Evolutionary conservation across 768 basidiomycete genomes (phyloP), one percentile per base, ranked within the genome.

Genomic region (Pulveroboletus frians): DNA sequence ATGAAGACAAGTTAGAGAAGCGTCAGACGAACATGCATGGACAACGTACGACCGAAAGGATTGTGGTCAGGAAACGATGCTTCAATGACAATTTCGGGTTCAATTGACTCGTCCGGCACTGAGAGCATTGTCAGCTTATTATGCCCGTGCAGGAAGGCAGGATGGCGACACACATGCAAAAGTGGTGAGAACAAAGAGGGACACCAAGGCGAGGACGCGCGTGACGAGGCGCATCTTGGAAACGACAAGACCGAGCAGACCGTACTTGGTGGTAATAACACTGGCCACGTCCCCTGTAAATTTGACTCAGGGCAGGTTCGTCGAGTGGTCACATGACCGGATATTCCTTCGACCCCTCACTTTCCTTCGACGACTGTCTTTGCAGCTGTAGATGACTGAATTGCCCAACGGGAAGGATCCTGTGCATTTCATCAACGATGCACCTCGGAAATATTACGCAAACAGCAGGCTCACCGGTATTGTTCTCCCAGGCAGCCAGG

Each of bases 331-430:
- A 63, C 51, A 40, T 64, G 57, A 54, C 40, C 38, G 9, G 37
- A 5, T 49, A 42, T 20, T 14, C 27, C 26, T 43, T 47, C 30
- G 34, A 43, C 46, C 58, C 47, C 54, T 75, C 81, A 3, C 53
- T 78, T 41, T 71, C 71, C 32, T 68, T 85, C 23, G 23, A 26
- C 6, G 23, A 26, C 23, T 26, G 23, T 8, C 2, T 52, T 20
- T 30, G 8, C 34, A 50, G 53, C 49, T 85, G 34, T 92, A 88
- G 89, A 71, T 88, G 43, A 78, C 92, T 50, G 89, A 92, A 62
- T 66, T 92, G 46, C 88, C 88, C 59, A 86, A 89, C 62, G 87
- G 84, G 13, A 72, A 73, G 34, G 90, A 92, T 65, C 87, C 76
- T 0, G 66, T 73, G 21, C 65, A 65, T 6, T 67, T 92, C 45